Conservation (phyloP, 108 stramenopile species). For the Epipyxis sp. region DNA sequence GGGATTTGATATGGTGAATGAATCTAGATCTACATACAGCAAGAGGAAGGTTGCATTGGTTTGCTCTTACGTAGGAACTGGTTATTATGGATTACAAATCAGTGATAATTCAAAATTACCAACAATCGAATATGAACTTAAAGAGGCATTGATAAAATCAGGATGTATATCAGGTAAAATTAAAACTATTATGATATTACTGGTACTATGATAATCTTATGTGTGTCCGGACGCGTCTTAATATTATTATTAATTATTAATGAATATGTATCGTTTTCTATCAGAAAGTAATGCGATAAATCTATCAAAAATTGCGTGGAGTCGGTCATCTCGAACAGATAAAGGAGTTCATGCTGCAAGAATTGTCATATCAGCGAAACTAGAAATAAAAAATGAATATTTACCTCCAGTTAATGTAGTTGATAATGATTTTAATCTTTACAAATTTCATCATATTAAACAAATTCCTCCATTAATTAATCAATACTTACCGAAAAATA, state of each 20-base stretch:
- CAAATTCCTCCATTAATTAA: neutral
- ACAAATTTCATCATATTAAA: neutral
- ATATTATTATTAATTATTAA: no score
- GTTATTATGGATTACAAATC: slow-evolving; percentile 22
- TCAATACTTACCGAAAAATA: neutral
- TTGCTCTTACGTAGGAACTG: neutral
- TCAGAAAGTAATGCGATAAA: neutral
- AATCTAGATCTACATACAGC: no score
- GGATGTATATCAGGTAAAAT: no score
- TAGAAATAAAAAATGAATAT: neutral
- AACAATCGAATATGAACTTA: slow-evolving; percentile 30
- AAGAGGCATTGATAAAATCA: neutral
- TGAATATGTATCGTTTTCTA: no score
- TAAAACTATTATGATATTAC: no score
- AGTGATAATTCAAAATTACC: neutral
- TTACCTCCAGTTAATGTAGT: neutral
- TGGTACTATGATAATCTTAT: no score
- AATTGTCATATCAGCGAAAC: slow-evolving; percentile 20
- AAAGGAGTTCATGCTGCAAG: slow-evolving; percentile 30
- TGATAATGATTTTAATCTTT: neutral
- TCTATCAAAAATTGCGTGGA: slow-evolving; percentile 7
- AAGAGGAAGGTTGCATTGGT: slow-evolving; percentile 10
- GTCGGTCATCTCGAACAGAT: slow-evolving; percentile 6
- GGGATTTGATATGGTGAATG: no score
- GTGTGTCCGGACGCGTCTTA: no score